Evolutionary conservation across 2,329 filamentous ascomycete species (phyloP), one percentile per base, ranked within the genome.

Genomic region (Coniochaeta ligniaria): DNA sequence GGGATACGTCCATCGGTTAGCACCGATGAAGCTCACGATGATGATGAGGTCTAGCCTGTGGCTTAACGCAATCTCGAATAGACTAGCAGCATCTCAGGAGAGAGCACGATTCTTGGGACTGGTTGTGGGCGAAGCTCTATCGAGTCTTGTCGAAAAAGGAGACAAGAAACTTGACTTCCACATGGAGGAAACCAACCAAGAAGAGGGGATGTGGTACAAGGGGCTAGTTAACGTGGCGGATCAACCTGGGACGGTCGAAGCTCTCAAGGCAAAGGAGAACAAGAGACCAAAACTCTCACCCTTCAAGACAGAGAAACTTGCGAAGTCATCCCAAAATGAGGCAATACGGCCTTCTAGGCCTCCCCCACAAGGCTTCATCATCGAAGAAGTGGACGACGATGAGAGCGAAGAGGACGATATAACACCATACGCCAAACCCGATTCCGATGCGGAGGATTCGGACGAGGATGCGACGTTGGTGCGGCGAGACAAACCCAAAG

Each of bases 401-500:
- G 81, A 83, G 1, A 80, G 80, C 9, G 85, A 87, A 54, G 83
- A 86, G 35, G 84, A 88, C 17, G 89, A 90, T 62, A 77, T 98
- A 1, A 78, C 85, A 2, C 84, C 91, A 0, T 96, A 97, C 66
- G 83, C 84, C 16, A 97, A 96, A 71, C 91, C 91, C 0, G 91
- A 92, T 68, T 92, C 90, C 1, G 95, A 99, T 66, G 83, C 86
- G 0, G 91, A 96, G 70, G 95, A 99, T 70, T 94, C 92, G 0
- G 92, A 97, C 61, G 93, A 97, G 41, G 96, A 99, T 67, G 88
- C 95, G 6, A 96, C 92, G 0, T 78, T 96, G 20, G 83, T 98
- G 56, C 88, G 90, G 61, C 84, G 93, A 16, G 87, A 95, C 73
- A 97, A 95, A 67, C 84, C 89, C 24, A 89, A 84, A 61, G 84